Base-by-base conservation (phyloP, 371 early-diverging fungal genomes). In the Rhizopus arrhizus region DNA sequence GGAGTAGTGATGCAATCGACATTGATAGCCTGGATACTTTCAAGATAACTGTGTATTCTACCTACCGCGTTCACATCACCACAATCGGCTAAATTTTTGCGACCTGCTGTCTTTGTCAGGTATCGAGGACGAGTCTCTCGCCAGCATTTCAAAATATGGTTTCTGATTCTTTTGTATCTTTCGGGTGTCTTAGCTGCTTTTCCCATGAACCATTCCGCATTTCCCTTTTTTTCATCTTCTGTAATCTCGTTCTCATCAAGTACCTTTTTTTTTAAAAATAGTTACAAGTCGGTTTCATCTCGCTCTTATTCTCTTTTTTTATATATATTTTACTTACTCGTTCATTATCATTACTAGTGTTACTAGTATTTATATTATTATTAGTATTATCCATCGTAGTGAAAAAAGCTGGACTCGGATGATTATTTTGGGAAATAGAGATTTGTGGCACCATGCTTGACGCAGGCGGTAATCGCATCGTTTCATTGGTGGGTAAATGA, bases 51-150 rank as follows among this genome's bases (percentile, higher is more conserved):
- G 69, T 95, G 95, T 8, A 96, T 89, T 8, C 95, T 78, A 5
- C 91, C 86, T 32, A 96, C 91, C 1, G 94, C 94, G 64, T 96
- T 92, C 15, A 95, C 95, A 59, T 95, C 95, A 12, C 95, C 95
- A 56, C 84, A 85, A 69, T 87, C 80, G 15, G 59, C 51, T 5
- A 77, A 56, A 12, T 66, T 67, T 28, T 53, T 57, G 29, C 78
- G 58, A 11, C 71, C 72, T 22, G 65, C 66, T 16, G 67, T 64
- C 29, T 70, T 88, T 13, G 79, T 89, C 50, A 94, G 69, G 57
- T 92, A 92, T 13, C 80, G 70, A 0, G 91, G 90, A 28, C 78
- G 73, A 12, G 65, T 72, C 3, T 64, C 64, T 34, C 80, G 68
- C 96, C 96, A 95, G 45, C 81, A 75, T n/a, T 76, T 69, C 1